Evolutionary conservation across 2,329 filamentous ascomycete species (phyloP), one percentile per base, ranked within the genome.

Genomic region (Corynespora cassiicola): DNA sequence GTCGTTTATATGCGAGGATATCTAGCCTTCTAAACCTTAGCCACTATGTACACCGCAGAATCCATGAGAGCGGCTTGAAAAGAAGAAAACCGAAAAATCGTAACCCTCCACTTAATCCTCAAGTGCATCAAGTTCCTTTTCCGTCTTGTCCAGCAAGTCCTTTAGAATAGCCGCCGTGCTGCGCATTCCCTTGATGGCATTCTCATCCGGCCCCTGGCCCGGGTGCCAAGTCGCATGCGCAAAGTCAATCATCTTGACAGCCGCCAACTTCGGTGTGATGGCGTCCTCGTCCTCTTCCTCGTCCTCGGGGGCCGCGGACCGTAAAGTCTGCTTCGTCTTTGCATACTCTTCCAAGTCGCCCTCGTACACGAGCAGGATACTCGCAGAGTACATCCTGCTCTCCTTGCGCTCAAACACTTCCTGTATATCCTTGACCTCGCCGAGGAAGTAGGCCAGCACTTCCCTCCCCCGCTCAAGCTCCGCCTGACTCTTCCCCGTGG

Each of bases 241-340:
- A 76, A 99, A 99, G 67, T 99, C 94, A 55, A 99, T 99, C 48
- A 99, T 77, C 63, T 92, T 94, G 32, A 96, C 77, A 9, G 83
- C 80, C 58, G 86, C 89, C 27, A 95, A 81, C 55, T 85, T 85
- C 0, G 86, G 86, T 10, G 63, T 35, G 25, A 52, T 55, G 20
- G 63, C 61, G 44, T 73, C 74, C 2, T 78, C 69, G 7, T 74
- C 73, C n/a, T 73, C 71, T 20, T 71, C 68, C 14, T 68, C 68
- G 31, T 71, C 66, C 18, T 63, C 58, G 42, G 54, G 42, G 10
- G 39, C 39, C 22, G 40, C 42, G 16, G 51, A 52, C 26, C 50
- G 35, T 20, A 66, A 36, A n/a, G 44, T 50, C 42, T 56, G 51
- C 45, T 68, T 65, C 8, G 66, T 66, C 25, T 69, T 66, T 35